Base-by-base conservation (phyloP, 495 filamentous ascomycete genomes). In the Aspergillus affinis region DNA sequence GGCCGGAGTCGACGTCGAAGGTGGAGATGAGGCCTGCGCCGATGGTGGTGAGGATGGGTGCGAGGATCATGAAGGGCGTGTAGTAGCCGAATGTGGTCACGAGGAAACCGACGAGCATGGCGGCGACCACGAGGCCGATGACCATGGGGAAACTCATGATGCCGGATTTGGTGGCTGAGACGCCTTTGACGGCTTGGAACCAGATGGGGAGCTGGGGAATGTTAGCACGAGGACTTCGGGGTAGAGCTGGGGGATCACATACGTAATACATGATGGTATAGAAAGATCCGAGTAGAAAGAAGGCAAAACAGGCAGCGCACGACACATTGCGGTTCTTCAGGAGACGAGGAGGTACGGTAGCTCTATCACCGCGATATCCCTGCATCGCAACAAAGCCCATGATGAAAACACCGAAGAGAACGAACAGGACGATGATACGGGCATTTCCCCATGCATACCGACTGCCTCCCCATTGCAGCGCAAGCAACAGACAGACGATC, bases 111-210 rank as follows among this genome's bases (percentile, higher is more conserved):
- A 81, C 72, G 1, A 85, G 20, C 15, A 95, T 78, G 2, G 85
- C 84, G 45, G 80, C 65, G 19, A 93, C 50, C 17, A 90, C 85
- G 4, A 86, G 71, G 3, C 73, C 68, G 19, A 93, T 77, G 19
- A 96, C 82, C 71, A 90, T 78, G 0, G 92, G 92, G 12, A 96
- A 73, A 61, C 86, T 90, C 71, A 84, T 84, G 68, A 95, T 88
- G 20, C 92, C 92, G 0, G 88, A 91, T 41, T 83, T 75, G 13
- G 85, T 82, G 13, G 92, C 88, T 0, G 77, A 77, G 0, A 82
- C 84, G 51, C 81, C 83, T 69, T 92, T 88, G 70, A 96, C 86
- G 6, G 90, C 84, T 66, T 97, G 92, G 79, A 97, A 95, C 88
- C 89, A 97, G 63, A 93, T 88, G 0, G 92, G 91, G 19, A 96